phyloP scores from a whole-genome alignment of 306 rosid species.

The Fragaria iinumae region DNA sequence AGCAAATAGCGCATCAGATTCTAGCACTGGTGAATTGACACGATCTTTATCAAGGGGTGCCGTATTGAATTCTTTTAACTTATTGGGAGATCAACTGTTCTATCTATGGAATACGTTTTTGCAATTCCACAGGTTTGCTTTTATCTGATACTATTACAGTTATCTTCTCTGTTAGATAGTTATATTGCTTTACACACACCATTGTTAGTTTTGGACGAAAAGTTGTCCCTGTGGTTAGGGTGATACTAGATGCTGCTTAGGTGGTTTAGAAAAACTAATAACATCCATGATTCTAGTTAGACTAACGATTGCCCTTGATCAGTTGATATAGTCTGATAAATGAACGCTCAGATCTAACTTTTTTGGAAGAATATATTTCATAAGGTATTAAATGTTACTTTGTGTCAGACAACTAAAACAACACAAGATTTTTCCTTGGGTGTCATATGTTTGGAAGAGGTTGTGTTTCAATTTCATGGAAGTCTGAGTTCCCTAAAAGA shows the following conservation, averaged over 20 bases:
- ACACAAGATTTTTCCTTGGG: background rate
- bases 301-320: background rate
- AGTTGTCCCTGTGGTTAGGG: background rate
- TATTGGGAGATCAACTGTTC: conserved; percentile 67
- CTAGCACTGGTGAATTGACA: conserved; percentile 45
- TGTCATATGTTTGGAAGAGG: background rate
- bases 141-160: conserved; percentile 23
- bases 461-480: background rate
- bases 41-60: conserved; percentile 46
- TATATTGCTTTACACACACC: background rate
- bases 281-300: background rate
- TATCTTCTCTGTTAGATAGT: background rate
- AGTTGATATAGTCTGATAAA: background rate
- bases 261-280: background rate
- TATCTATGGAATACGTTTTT: conserved; percentile 81
- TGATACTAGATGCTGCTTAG: background rate
- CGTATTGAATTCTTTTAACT: conserved; percentile 41
- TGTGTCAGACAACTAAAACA: background rate
- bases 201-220: background rate
- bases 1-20: conserved; percentile 34
- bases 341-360: background rate
- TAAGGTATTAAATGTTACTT: background rate
- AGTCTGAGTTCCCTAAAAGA: background rate
- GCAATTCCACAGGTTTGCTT: conserved; percentile 68
- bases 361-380: background rate